Evolutionary conservation across 352 stramenopile species (phyloP), one percentile per base, ranked within the genome.

Genomic region (Pseudoperonospora humuli): DNA sequence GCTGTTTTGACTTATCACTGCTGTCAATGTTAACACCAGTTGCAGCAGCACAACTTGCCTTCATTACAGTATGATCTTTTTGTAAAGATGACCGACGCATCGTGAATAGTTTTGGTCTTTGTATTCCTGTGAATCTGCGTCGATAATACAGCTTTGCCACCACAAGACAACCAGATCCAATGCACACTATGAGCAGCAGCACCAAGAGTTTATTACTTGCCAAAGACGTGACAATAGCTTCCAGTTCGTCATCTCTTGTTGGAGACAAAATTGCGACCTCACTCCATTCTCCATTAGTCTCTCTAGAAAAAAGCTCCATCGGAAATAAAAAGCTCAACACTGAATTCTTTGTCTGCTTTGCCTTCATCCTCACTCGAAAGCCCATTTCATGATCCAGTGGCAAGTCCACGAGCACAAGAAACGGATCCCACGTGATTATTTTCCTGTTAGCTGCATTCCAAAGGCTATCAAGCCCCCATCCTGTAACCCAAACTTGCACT

Each of bases 401-500:
- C 20, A 87, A 58, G 32, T 81, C 58, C 10, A 50, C 20, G 11
- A 84, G 46, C 18, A 87, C 66, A 1, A 79, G 43, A 44, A 87
- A 84, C 7, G 72, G 70, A 19, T 87, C 72, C 1, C 15, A 28
- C 2, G 72, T 73, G 1, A 20, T 35, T n/a, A 87, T 32, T 14
- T 54, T 46, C 39, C 55, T 65, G 53, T 86, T 86, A 1, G 70
- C 65, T 23, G 56, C 48, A 45, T 84, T 65, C 70, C 67, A 84
- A n/a, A 85, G 58, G 5, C 51, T 56, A 41, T 85, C 70, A 5
- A 87, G 57, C 1, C 67, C 66, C 72, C 72, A 87, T 19, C 61
- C 63, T 2, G 67, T 66, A 14, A 87, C 72, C 75, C 75, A 87
- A 23, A 81, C 47, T 54, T 87, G 75, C 47, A 87, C 57, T 45